Percentiles rank a stretch among this genome's conserved stretches.
phyloP scores from a whole-genome alignment of 495 filamentous ascomycete genomes.

The Filosporella fistucella region DNA sequence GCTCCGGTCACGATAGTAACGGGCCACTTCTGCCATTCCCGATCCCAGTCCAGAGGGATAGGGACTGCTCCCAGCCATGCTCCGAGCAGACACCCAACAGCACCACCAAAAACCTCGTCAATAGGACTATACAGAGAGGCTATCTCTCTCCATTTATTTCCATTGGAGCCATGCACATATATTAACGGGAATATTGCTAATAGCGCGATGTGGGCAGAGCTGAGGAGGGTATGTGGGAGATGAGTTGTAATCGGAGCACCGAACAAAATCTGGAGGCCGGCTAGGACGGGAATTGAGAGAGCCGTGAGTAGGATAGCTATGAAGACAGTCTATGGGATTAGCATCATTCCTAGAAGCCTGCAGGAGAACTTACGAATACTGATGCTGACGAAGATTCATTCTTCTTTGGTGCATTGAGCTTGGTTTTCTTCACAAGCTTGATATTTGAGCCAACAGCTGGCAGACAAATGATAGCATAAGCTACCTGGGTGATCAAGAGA shows the following conservation, averaged over 20 bases:
- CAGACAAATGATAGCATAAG: slow-evolving; percentile 68
- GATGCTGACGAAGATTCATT: slow-evolving; percentile 29
- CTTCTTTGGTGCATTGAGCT: slow-evolving; percentile 41
- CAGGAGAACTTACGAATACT: slow-evolving; percentile 27
- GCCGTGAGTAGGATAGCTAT: slow-evolving; percentile 58
- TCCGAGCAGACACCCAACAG: slow-evolving; percentile 56
- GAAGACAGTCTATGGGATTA: slow-evolving; percentile 46
- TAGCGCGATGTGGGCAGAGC: slow-evolving; percentile 74
- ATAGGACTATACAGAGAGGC: slow-evolving; percentile 47
- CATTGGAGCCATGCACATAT: slow-evolving; percentile 80
- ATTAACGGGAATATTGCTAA: slow-evolving; percentile 70
- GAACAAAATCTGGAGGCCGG: slow-evolving; percentile 71
- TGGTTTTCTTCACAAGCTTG: slow-evolving; percentile 24
- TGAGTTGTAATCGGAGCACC: slow-evolving; percentile 89
- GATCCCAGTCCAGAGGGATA: slow-evolving; percentile 91
- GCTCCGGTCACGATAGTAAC: slow-evolving; percentile 78
- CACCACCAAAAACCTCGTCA: slow-evolving; percentile 67
- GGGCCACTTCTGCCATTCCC: slow-evolving; percentile 97
- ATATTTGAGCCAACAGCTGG: slow-evolving; percentile 52
- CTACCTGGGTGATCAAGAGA: slow-evolving; percentile 59
- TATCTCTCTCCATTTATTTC: slow-evolving; percentile 68
- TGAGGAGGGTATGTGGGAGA: slow-evolving; percentile 68
- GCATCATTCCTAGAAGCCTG: neutral
- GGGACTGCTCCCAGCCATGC: slow-evolving; percentile 82
- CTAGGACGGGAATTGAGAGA: slow-evolving; percentile 54